Evolutionary conservation across 2,329 filamentous ascomycete species (phyloP).

Genomic region (Sclerotinia minor): DNA sequence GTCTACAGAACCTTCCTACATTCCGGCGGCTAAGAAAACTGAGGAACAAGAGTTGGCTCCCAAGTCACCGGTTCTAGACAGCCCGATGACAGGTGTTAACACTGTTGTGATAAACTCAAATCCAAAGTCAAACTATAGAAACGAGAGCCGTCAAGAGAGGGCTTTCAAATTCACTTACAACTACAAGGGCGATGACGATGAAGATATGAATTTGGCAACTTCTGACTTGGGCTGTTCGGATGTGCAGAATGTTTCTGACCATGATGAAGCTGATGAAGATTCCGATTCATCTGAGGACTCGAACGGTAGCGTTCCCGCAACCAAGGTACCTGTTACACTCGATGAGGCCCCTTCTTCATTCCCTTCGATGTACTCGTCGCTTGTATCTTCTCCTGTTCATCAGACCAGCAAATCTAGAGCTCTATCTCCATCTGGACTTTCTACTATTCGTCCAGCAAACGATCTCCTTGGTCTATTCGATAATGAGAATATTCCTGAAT

Average conservation of each 20-base stretch:
- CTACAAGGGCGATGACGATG: conserved; percentile 13
- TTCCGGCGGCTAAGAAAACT: background rate
- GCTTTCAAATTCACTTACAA: background rate
- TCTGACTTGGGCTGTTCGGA: background rate
- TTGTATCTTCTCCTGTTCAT: background rate
- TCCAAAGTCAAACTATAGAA: background rate
- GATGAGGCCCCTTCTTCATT: background rate
- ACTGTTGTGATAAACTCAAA: background rate
- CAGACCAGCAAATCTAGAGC: background rate
- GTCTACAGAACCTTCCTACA: background rate
- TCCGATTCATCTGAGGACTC: conserved; percentile 3
- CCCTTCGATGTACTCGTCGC: background rate
- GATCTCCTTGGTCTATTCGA: background rate
- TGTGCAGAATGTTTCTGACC: background rate
- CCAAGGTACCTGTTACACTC: background rate
- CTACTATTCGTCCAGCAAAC: background rate
- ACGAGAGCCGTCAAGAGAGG: background rate
- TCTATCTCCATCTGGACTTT: background rate
- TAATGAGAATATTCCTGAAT: conserved; percentile 14
- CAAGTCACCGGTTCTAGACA: background rate
- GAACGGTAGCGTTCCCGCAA: background rate
- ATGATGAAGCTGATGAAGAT: background rate
- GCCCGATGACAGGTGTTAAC: background rate
- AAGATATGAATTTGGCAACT: background rate
- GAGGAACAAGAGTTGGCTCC: background rate